Evolutionary conservation across 345 rosid genomes (phyloP), one percentile per base, ranked within the genome.

Genomic region (Heritiera fomes): DNA sequence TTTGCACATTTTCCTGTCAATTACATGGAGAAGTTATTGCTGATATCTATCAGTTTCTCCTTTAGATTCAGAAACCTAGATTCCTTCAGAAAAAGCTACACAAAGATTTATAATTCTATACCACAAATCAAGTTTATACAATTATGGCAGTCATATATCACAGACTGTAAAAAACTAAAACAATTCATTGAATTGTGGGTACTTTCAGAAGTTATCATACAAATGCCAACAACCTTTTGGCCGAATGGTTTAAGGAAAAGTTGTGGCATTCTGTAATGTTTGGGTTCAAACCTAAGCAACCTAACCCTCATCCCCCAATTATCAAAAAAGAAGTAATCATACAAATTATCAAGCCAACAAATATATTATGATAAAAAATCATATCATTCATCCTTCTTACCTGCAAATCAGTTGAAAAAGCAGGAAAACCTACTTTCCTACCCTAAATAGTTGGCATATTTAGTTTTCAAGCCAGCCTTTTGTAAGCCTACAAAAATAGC

Each of bases 1-100:
- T 45, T 68, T 68, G 73, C 73, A 45, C 73, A 68, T 68, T 68
- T 68, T 20, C 73, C 73, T 68, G 55, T 45, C 34, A 68, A 46
- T 45, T 45, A 12, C 34, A 46, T 10, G 72, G 30, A 66, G 45
- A 68, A 46, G 6, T 55, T 50, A 50, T 55, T 55, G 59, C 59
- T 17, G 20, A 55, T 49, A 52, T 52, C n/a, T 15, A 17, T 55
- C 59, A 55, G 14, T 6, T 55, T 1, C 0, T 6, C 8, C 59
- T 55, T 55, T 15, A 17, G 17, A 50, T 12, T 50, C 17, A 13
- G 17, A 50, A 55, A 71, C 28, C 17, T 47, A 55, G 40, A 61
- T 61, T 55, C 59, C 20, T 55, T 55, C 59, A 55, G 59, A 17
- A 17, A 55, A 55, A 5, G 5, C 20, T 67, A 20, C 13, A 7